Evolutionary conservation across 2,329 filamentous ascomycete species (phyloP), one percentile per base, ranked within the genome.

Genomic region (Claviceps purpurea): DNA sequence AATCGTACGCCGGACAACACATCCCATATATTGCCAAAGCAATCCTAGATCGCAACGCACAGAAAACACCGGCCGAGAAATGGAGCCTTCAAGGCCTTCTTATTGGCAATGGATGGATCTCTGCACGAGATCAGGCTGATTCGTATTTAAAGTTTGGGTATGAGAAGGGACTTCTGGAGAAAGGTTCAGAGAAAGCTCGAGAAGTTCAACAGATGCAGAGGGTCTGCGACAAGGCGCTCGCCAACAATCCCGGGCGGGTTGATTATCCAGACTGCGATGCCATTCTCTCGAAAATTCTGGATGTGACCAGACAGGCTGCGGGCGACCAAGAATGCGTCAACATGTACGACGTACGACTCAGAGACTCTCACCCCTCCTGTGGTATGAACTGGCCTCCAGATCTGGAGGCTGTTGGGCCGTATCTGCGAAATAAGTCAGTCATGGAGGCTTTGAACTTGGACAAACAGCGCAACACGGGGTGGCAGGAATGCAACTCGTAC

Each of bases 311-410:
- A 50, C 72, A 63, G 11, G 72, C 74, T 20, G 67, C 77, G 52
- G 73, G 75, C 49, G 66, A 77, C 43, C 69, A 77, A 47, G 69
- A 76, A 48, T 98, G 94, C 67, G 67, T 83, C 65, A 99, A 98
- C 71, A 96, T 97, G 88, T 99, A 99, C 68, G 93, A 99, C 66
- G 78, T 97, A 50, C 87, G 91, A 47, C 76, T 96, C 47, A 82
- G 75, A 57, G 93, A 98, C 67, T 72, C 72, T 6, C 89, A 80
- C 66, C 85, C 87, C 4, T 85, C 84, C 56, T 98, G 93, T 66
- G 93, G 93, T 59, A 95, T 95, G 90, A 91, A 89, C 71, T 98
- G 94, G 94, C 93, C 93, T 37, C 86, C 89, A 57, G 93, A 98
- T 69, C 74, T 98, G 62, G 68, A 69, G 47, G 65, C 78, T 49